These are phyloP conservation scores for Rutstroemia sp. DNA, from an alignment of 2,329 filamentous ascomycete genomes.

Conservation along the genomic window DNA sequence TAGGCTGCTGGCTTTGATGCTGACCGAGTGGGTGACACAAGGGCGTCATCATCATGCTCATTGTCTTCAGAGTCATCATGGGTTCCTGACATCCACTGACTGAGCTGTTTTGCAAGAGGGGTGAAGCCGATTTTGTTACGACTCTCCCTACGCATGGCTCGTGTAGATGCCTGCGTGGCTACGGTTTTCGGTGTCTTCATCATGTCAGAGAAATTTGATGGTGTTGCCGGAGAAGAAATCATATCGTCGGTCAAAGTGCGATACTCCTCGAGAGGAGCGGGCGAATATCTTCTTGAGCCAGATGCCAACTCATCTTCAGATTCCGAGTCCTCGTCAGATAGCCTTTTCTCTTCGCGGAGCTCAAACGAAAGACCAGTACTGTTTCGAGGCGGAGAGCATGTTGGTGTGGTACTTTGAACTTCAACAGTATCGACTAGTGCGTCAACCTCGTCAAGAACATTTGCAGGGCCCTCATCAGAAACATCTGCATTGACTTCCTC, in stretches of 20 bases:
- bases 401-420: conserved; percentile 18
- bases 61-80: conserved; percentile 37
- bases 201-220: conserved; percentile 29
- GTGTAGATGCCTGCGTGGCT: background rate
- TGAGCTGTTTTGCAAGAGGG: conserved; percentile 53
- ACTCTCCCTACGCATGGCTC: conserved; percentile 3
- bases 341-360: conserved; percentile 42
- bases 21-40: conserved; percentile 12
- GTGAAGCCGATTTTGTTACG: conserved; percentile 48
- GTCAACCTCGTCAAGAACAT: background rate
- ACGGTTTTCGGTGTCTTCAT: conserved; percentile 20
- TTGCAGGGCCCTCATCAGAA: no score
- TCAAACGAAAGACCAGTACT: conserved; percentile 28
- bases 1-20: background rate
- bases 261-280: conserved; percentile 19
- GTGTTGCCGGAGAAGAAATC: conserved; percentile 34
- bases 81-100: conserved; percentile 55
- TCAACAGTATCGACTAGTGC: conserved; percentile 10
- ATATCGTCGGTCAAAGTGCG: conserved; percentile 28
- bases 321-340: conserved; percentile 40
- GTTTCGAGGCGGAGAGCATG: conserved; percentile 17
- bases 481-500: no score
- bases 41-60: conserved; percentile 2
- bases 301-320: conserved; percentile 46
- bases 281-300: conserved; percentile 24